Base-by-base conservation (phyloP, 202 grass and related monocot genomes). In the Setaria italica region DNA sequence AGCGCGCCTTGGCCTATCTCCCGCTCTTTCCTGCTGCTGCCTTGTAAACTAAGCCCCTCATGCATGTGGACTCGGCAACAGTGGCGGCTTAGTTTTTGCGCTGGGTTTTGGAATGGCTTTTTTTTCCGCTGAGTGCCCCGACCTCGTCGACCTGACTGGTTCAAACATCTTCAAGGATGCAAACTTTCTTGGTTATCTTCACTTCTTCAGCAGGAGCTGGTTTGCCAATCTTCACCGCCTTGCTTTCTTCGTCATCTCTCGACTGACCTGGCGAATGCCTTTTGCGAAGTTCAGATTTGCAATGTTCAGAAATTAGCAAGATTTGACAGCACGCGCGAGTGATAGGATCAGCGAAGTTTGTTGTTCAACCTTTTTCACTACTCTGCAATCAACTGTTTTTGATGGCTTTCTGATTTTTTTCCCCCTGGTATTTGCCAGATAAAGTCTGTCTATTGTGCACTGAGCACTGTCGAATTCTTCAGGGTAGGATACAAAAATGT, bases 1-100 rank as follows among this genome's bases (percentile, higher is more conserved):
- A 51, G 37, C 85, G 71, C 78, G 11, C 80, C 69, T 86, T 87
- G 84, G 84, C 85, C 85, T 83, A 62, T 80, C 80, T 75, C 88
- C 59, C 64, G 70, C 62, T 64, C 85, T 90, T 43, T 64, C 34
- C 63, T 76, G 3, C 46, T 41, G 59, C 59, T 45, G 15, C 45
- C 39, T 72, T 80, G 51, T 84, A 87, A 84, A 87, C 81, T 81
- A 81, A 74, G 75, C 60, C 49, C 66, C 66, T 10, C 42, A 3
- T 62, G 79, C 68, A 84, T 83, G 86, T 83, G 86, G 86, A 64
- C 80, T 46, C 65, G 41, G 42, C 72, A 77, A 21, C 63, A 70
- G 33, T 77, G 79, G 50, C 21, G 17, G 70, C 80, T 88, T 87
- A 20, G 72, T 67, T 84, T 83, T 59, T 72, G 53, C 39, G 39